These are phyloP conservation scores for Oryza meyeriana DNA, from an alignment of 176 grass and related monocot species.

Conservation along the genomic window DNA sequence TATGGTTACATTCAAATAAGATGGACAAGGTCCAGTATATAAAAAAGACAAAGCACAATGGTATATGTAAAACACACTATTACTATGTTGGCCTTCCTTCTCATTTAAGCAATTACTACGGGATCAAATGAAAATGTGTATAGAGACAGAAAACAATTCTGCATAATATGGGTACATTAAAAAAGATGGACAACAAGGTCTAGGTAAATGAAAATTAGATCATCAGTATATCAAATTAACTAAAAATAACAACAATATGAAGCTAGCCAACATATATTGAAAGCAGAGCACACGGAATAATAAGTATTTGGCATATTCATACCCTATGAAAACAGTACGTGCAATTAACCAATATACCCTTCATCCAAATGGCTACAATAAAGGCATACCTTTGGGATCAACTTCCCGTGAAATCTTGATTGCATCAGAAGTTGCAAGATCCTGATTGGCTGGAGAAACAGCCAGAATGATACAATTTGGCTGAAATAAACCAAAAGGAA, in stretches of 20 bases:
- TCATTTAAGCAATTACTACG: not conserved
- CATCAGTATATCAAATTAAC: not conserved
- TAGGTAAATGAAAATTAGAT: not conserved
- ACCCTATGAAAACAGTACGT: not conserved
- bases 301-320: not conserved
- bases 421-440: conserved; percentile 99
- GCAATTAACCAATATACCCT: not conserved
- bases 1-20: not conserved
- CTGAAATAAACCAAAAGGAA: conserved; percentile 44
- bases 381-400: conserved; percentile 86
- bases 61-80: not conserved
- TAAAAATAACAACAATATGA: not conserved
- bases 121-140: not conserved
- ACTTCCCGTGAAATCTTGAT: conserved; percentile 99
- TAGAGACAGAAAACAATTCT: not conserved
- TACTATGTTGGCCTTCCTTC: not conserved
- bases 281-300: not conserved
- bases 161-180: not conserved
- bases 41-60: not conserved
- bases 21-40: no score
- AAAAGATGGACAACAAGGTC: not conserved
- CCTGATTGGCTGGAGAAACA: conserved; percentile 99
- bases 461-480: conserved; percentile 97
- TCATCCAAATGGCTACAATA: not conserved
- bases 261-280: not conserved